Evolutionary conservation across 495 filamentous ascomycete genomes (phyloP).

Genomic region (Pseudomonodictys pantanalensis): DNA sequence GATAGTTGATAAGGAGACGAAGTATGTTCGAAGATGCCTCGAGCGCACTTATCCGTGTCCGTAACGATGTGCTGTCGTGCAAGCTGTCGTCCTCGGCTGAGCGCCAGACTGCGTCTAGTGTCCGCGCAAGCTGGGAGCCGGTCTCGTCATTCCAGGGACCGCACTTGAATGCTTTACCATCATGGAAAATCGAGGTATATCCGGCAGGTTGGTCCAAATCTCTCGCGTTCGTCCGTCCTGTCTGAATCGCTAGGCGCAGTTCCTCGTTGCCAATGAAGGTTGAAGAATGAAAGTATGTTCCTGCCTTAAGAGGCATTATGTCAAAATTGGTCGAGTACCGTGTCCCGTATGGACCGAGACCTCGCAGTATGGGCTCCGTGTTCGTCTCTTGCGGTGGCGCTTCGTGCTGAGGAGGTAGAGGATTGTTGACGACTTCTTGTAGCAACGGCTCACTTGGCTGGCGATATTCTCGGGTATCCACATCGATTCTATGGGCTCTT

Average conservation of each 20-base stretch:
- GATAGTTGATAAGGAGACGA: slow-evolving; percentile 48
- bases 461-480: slow-evolving; percentile 35
- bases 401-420: no score
- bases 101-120: slow-evolving; percentile 1
- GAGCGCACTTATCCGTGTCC: not conserved
- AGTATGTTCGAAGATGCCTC: slow-evolving; percentile 13
- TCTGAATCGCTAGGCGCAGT: slow-evolving; percentile 42
- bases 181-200: slow-evolving; percentile 31
- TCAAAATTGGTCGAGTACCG: slow-evolving; percentile 76
- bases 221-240: slow-evolving; percentile 40
- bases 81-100: not conserved
- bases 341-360: slow-evolving; percentile 57
- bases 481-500: slow-evolving; percentile 33
- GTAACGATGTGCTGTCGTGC: not conserved
- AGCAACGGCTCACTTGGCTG: slow-evolving; percentile 42
- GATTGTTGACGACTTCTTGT: slow-evolving; percentile 6
- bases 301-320: slow-evolving; percentile 59
- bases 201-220: slow-evolving; percentile 40
- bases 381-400: slow-evolving; percentile 2
- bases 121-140: slow-evolving; percentile 11
- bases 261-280: slow-evolving; percentile 75
- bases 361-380: slow-evolving; percentile 41
- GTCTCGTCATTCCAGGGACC: slow-evolving; percentile 40
- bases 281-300: slow-evolving; percentile 71
- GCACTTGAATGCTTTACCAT: slow-evolving; percentile 24